Base-by-base conservation (phyloP, 2,329 filamentous ascomycete genomes). In the Aspergillus spinulosporus region DNA sequence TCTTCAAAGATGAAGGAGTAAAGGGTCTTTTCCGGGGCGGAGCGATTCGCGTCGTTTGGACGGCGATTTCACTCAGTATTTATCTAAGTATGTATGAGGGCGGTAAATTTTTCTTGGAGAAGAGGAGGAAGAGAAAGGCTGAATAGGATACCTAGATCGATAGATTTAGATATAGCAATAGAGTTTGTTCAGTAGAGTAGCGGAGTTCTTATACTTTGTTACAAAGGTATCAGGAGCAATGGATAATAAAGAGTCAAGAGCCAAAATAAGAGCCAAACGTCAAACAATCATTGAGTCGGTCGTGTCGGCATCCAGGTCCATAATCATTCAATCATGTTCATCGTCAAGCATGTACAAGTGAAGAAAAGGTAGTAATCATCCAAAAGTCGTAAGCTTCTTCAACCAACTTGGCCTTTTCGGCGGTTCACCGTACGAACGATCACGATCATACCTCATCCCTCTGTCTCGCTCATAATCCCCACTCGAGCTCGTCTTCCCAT, bases 31-130 rank as follows among this genome's bases (percentile, higher is more conserved):
- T 94, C 72, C 68, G 69, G 34, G 92, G 92, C 5, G 90, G 86
- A 2, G 76, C 82, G 34, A 76, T 96, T 62, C 83, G 92, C 57
- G 85, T 83, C 6, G 82, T 83, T 1, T 96, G 92, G 92, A 94
- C 92, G 11, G 87, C 90, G 53, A 62, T 95, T 4, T 90, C 91
- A 0, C 88, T 88, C 68, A 91, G 91, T 3, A 75, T 96, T 54
- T 96, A 96, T 78, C 76, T 96, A 42, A 90, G 90, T 26, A 88
- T 89, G 43, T 96, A 96, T 74, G 92, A 96, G 72, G 87, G 86
- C 61, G 88, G 89, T 7, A 86, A 90, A 67, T 77, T 83, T 39
- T 90, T 84, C 79, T 59, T 78, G 21, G 74, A 76, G 63, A 69
- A 68, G 49, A 62, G 67, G 42, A 63, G 70, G 50, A 64, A 56